Evolutionary conservation across 805 yeast genomes (phyloP), one percentile per base, ranked within the genome.

Genomic region (Torulaspora microellipsoides): DNA sequence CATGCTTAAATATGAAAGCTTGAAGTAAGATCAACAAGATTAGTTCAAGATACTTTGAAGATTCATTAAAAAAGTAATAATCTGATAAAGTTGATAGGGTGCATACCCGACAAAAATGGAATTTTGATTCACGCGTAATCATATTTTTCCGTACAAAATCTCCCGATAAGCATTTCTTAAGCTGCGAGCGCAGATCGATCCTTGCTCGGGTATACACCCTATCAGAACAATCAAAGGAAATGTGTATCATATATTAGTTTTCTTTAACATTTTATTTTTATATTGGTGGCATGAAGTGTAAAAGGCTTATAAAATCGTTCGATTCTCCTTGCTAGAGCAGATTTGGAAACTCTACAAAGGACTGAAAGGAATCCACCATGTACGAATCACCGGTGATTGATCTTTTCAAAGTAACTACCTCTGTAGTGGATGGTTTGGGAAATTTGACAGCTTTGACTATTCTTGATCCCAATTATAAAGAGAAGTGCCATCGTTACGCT

Each of bases 391-490:
- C 41, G 4, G 34, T 38, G 10, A 43, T 42, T 31, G 62, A 59
- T 25, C 38, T 45, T 10, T 38, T 52, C 17, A 39, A 31, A 25
- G 51, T 54, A n/a, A 48, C 49, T 36, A 35, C 36, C 4, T 38
- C 56, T 4, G 14, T 37, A 8, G 53, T 58, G 23, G 58, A 60
- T 4, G 51, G 54, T 8, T 54, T 55, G 29, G 69, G 69, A n/a
- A 48, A 47, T 3, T 40, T 65, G 27, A 60, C 61, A 1, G 69
- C 67, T 1, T 52, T 48, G 43, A 56, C 60, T 1, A 48, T 54
- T n/a, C 51, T 48, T 0, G 43, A 60, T 27, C 27, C 36, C 17
- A 31, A 28, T 10, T 15, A 27, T 11, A 35, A 39, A 17, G 45
- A 37, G 11, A 46, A 42, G 17, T 51, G 56, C 15, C 50, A 56